These are phyloP conservation scores for Excoecaria agallocha DNA, from an alignment of 345 rosid species.

Conservation along the genomic window DNA sequence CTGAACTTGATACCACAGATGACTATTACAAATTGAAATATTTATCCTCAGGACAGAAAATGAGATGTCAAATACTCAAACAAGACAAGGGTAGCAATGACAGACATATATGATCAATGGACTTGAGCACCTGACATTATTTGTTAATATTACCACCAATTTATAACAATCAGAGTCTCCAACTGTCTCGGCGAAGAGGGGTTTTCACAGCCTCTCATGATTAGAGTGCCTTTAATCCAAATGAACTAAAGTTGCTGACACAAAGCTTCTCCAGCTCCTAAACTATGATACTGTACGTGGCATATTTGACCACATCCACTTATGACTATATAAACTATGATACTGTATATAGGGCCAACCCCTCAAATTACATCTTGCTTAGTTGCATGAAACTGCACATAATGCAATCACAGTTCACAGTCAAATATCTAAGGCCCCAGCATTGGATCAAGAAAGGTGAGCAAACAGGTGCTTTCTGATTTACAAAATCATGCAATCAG, in stretches of 20 bases:
- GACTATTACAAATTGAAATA: not conserved
- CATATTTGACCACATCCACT: not conserved
- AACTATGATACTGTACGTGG: too few relatives aligned
- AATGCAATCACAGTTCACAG: not conserved
- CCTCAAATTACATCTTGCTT: not conserved
- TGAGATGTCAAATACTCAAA: not conserved
- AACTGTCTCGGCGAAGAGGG: not conserved
- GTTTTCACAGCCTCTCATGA: not conserved
- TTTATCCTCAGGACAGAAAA: not conserved
- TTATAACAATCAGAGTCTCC: not conserved
- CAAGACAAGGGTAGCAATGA: not conserved
- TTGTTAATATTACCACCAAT: not conserved
- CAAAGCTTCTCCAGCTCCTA: not conserved
- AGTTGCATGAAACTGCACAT: not conserved
- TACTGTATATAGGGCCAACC: too few relatives aligned
- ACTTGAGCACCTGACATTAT: not conserved
- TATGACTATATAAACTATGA: not conserved
- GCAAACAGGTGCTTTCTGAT: not conserved
- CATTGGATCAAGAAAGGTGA: not conserved
- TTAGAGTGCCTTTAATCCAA: not conserved
- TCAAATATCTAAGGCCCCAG: conserved; percentile 3
- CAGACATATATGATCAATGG: not conserved
- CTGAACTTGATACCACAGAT: not conserved
- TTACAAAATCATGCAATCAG: not conserved
- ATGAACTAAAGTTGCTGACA: not conserved